phyloP scores from a whole-genome alignment of 331 rosid species.

The Saraca asoca region DNA sequence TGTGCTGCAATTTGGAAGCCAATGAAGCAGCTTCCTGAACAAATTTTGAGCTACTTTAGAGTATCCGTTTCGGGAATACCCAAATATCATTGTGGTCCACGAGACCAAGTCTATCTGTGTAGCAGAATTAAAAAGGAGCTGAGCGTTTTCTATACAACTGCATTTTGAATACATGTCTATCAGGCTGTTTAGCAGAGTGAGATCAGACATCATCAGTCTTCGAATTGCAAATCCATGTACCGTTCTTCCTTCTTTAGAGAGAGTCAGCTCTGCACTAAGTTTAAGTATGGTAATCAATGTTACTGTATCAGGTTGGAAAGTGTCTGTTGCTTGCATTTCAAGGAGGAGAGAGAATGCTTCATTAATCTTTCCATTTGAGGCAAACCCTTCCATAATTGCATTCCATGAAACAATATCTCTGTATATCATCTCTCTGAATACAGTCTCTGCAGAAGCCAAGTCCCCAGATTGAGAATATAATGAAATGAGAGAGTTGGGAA shows the following conservation, averaged over 20 bases:
- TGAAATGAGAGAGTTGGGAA: conserved; percentile 59
- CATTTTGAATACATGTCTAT: conserved; percentile 58
- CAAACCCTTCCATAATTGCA: conserved; percentile 59
- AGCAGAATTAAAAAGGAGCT: conserved; percentile 45
- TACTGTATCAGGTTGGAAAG: conserved; percentile 47
- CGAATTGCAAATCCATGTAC: conserved; percentile 54
- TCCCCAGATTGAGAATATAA: conserved; percentile 48
- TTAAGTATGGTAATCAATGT: conserved; percentile 44
- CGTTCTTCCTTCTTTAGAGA: conserved; percentile 50
- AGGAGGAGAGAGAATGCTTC: conserved; percentile 46
- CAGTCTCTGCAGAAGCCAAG: conserved; percentile 35
- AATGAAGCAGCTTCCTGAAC: conserved; percentile 43
- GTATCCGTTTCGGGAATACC: conserved; percentile 54
- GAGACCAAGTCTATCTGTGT: conserved; percentile 52
- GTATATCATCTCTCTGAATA: conserved; percentile 44
- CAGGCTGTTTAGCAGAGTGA: conserved; percentile 43
- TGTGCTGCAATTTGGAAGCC: conserved; percentile 34
- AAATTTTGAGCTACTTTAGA: conserved; percentile 45
- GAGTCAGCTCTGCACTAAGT: conserved; percentile 43
- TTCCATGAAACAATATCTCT: conserved; percentile 59
- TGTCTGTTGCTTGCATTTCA: conserved; percentile 47
- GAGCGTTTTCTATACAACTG: conserved; percentile 41
- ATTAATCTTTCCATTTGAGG: conserved; percentile 45
- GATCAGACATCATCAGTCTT: conserved; percentile 37
- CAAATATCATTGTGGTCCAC: conserved; percentile 65